phyloP scores from a whole-genome alignment of 331 rosid genomes.

The Dryas integrifolia region DNA sequence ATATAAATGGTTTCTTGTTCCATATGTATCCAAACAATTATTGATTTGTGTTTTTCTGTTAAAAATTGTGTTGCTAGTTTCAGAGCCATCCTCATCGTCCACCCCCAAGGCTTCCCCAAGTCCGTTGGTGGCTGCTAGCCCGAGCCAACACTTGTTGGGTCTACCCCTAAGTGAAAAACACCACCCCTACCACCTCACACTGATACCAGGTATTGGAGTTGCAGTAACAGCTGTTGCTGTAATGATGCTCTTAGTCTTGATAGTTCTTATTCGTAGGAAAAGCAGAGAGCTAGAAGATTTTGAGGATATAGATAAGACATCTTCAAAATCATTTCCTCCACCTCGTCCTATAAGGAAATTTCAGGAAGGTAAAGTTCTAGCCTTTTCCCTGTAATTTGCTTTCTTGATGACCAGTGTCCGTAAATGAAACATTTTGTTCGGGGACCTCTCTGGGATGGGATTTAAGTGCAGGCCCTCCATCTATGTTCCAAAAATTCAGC shows the following conservation, averaged over 20 bases:
- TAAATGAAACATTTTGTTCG: constrained; percentile 3
- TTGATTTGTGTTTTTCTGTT: neutral
- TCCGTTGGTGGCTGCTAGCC: constrained; percentile 69
- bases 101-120: constrained; percentile 72
- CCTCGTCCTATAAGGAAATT: constrained; percentile 57
- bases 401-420: constrained; percentile 12
- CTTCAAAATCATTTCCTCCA: constrained; percentile 53
- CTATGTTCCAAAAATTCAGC: constrained; percentile 71
- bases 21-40: neutral
- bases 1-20: neutral
- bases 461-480: constrained; percentile 62
- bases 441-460: constrained; percentile 16
- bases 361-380: constrained; percentile 68
- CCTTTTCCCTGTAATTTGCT: constrained; percentile 14
- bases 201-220: constrained; percentile 74
- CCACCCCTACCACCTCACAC: constrained; percentile 61
- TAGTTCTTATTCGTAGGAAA: constrained; percentile 76
- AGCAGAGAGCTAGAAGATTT: constrained; percentile 67
- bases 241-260: constrained; percentile 61
- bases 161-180: constrained; percentile 45
- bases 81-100: constrained; percentile 59
- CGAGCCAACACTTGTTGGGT: constrained; percentile 52
- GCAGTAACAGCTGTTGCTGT: constrained; percentile 72
- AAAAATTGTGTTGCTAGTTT: constrained; percentile 41
- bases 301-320: constrained; percentile 42